These are phyloP conservation scores for Irpex rosettiformis DNA, from an alignment of 1,284 basidiomycete species.

Conservation along the genomic window DNA sequence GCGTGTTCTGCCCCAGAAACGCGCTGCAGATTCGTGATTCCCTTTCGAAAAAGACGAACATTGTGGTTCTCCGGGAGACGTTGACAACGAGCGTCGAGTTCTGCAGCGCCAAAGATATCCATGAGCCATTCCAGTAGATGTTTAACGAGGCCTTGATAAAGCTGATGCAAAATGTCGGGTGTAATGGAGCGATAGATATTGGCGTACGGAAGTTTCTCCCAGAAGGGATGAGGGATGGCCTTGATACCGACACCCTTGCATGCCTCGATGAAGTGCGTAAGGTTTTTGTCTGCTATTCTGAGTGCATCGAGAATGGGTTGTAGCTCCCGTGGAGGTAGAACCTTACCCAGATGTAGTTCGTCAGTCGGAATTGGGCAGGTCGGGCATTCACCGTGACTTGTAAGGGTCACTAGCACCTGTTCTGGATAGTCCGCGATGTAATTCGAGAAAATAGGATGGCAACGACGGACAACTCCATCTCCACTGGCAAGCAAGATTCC, in stretches of 20 bases:
- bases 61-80: slow-evolving; percentile 19
- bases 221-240: slow-evolving; percentile 32
- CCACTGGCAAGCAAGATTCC: slow-evolving; percentile 22
- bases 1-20: slow-evolving; percentile 21
- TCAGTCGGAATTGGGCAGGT: slow-evolving; percentile 12
- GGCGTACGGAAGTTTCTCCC: slow-evolving; percentile 32
- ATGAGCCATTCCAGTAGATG: slow-evolving; percentile 28
- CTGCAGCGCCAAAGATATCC: slow-evolving; percentile 9
- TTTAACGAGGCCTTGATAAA: slow-evolving; percentile 33
- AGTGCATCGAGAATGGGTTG: slow-evolving; percentile 9
- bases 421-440: slow-evolving; percentile 28
- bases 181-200: slow-evolving; percentile 35
- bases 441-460: slow-evolving; percentile 25
- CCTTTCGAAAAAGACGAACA: slow-evolving; percentile 21
- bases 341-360: slow-evolving; percentile 9
- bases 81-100: slow-evolving; percentile 21
- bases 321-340: background rate
- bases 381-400: slow-evolving; percentile 19
- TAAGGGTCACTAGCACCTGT: slow-evolving; percentile 23
- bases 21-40: slow-evolving; percentile 19
- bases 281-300: background rate
- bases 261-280: slow-evolving; percentile 1
- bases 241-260: slow-evolving; percentile 16
- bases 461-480: slow-evolving; percentile 21
- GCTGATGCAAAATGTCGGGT: slow-evolving; percentile 41